Evolutionary conservation across 2,329 filamentous ascomycete genomes (phyloP), one percentile per base, ranked within the genome.

Genomic region (Phialophora chinensis): DNA sequence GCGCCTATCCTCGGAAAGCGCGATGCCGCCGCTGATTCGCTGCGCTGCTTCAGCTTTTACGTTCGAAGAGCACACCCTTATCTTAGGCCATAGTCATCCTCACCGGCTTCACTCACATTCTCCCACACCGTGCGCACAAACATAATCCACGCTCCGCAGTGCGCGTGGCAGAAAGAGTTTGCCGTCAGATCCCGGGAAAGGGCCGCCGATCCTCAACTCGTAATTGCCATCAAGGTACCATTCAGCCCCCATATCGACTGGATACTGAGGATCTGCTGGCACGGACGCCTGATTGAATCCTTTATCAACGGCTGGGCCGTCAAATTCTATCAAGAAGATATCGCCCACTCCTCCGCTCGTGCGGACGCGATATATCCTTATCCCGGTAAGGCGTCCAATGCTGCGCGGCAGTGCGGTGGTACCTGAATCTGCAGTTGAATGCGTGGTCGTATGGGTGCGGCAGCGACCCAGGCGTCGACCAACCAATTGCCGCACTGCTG

Each of bases 61-160:
- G 11, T 65, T 65, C 31, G 5, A 25, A 17, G 17, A 47, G 58
- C 61, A 50, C 64, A 67, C 61, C 50, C 50, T 67, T 47, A 57
- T 54, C 65, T 61, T 67, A 61, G 65, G 53, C n/a, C 38, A 44
- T 31, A 49, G 12, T 44, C 23, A 29, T 47, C 49, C 8, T 23
- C 31, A n/a, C 14, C 29, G 10, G 10, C 31, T 44, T 56, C 53
- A 20, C n/a, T 58, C 29, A 44, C 27, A 29, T 17, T 58, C 38
- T n/a, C 25, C 25, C 33, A 35, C 53, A 20, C 53, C 3, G 27
- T n/a, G 27, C 53, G 29, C 12, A n/a, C 25, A n/a, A 27, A 29
- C 11, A 27, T 17, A 17, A 52, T 25, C 49, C 49, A 27, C 10
- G 10, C 49, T 52, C 17, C 25, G 12, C 23, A 23, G 20, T 7